Base-by-base conservation (phyloP, 192 early-diverging fungal genomes). In the Entophlyctis luteolus region DNA sequence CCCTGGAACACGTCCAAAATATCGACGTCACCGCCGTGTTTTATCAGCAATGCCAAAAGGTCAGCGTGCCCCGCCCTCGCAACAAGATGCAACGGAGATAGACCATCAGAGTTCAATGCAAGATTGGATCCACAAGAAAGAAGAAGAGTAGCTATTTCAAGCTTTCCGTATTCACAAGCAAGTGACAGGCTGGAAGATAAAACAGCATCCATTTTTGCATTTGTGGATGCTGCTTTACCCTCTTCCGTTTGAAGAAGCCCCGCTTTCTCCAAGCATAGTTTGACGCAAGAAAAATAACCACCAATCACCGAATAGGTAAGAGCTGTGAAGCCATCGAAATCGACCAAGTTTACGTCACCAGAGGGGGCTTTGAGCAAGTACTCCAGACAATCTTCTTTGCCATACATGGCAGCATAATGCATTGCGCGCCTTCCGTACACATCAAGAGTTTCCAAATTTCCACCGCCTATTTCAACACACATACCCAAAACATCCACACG, bases 381-480 rank as follows among this genome's bases (percentile, higher is more conserved):
- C 16, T 36, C 22, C 0, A 74, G 68, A 50, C 68, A 66, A 4
- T 88, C 87, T 10, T 74, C 70, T 62, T 89, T 85, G 18, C 93
- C 95, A 66, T 94, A 87, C 89, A 98, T 94, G 10, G 92, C 86
- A 0, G 91, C 91, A 69, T 99, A 99, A 72, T 99, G 97, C 33
- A 96, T 65, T 2, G 95, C 87, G 20, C 84, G 89, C 47, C 95
- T 76, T 52, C 89, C 92, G 74, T 97, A 98, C 37, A 93, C 89
- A 73, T 99, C 97, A 23, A 62, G 47, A 25, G 65, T 70, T 27
- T 76, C 62, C 39, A 77, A 55, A 42, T 69, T 74, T n/a, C 75
- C 79, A 3, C 71, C 71, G 33, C 58, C 55, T 8, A 32, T 71
- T 39, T 79, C 65, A 34, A 88, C 67, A 32, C 77, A 79, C 29